phyloP scores from a whole-genome alignment of 306 rosid species.

The Malus fusca region DNA sequence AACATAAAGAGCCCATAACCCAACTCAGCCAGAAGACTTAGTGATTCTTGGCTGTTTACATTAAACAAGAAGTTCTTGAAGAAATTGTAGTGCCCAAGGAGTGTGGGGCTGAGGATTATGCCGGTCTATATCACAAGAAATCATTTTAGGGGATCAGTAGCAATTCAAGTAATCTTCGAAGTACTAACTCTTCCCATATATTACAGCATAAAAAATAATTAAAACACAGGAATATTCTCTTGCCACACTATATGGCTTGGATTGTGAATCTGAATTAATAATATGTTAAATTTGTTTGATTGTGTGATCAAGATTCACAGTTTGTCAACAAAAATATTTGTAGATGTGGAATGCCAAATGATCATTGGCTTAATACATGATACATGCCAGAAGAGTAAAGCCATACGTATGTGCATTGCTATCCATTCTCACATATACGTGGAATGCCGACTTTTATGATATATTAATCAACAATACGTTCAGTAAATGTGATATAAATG shows the following conservation, averaged over 20 bases:
- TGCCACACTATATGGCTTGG: too few relatives aligned
- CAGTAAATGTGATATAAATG: background rate
- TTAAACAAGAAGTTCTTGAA: constrained; percentile 14
- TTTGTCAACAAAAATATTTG: too few relatives aligned
- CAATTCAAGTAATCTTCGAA: background rate
- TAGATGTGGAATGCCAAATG: background rate
- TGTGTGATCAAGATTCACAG: too few relatives aligned
- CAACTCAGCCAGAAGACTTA: constrained; percentile 23
- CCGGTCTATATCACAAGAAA: constrained; percentile 29
- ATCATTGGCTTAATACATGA: background rate
- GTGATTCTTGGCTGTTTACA: constrained; percentile 25
- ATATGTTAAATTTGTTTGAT: too few relatives aligned
- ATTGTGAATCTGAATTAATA: background rate
- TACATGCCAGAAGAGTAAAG: background rate
- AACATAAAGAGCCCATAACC: constrained; percentile 35
- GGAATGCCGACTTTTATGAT: background rate
- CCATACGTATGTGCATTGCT: background rate
- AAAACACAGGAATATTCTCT: background rate
- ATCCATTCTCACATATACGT: background rate
- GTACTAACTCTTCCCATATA: background rate
- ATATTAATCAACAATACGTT: background rate
- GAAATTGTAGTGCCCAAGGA: background rate
- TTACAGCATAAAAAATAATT: too few relatives aligned
- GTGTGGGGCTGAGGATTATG: constrained; percentile 18
- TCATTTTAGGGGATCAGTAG: background rate